These are phyloP conservation scores for Vanilla planifolia DNA, from an alignment of 106 monocot genomes.

Conservation along the genomic window DNA sequence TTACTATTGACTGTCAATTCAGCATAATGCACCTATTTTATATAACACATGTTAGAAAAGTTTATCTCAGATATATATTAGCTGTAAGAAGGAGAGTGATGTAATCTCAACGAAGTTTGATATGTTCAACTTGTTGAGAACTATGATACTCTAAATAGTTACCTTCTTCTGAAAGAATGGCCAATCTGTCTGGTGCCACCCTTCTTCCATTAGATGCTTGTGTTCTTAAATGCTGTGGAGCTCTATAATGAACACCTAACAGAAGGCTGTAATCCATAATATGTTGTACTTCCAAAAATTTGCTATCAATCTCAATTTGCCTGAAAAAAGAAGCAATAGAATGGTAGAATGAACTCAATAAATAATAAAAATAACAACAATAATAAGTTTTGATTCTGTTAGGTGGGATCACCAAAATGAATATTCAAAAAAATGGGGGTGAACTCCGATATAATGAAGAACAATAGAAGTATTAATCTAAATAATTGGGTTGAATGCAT, in stretches of 20 bases:
- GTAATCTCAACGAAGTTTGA: neutral
- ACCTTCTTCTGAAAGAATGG: constrained; percentile 78
- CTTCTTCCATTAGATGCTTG: constrained; percentile 19
- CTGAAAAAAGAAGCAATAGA: constrained; percentile 27
- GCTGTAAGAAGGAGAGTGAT: neutral
- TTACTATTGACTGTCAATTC: too few species aligned
- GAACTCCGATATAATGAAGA: too few species aligned
- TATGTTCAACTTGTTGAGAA: neutral
- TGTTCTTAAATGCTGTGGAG: constrained; percentile 63
- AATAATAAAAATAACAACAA: neutral
- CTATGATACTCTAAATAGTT: neutral
- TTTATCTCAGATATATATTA: neutral
- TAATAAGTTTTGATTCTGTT: neutral
- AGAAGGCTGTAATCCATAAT: constrained; percentile 98
- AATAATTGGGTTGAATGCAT: too few species aligned
- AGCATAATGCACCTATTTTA: neutral
- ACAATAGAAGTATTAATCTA: too few species aligned
- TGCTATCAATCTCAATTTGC: constrained; percentile 93
- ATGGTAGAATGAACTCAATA: neutral
- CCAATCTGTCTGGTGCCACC: constrained; percentile 37
- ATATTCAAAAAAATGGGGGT: too few species aligned
- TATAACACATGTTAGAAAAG: neutral
- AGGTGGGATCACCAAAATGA: neutral
- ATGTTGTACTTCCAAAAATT: constrained; percentile 63
- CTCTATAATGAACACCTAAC: constrained; percentile 91